These are phyloP conservation scores for Paramecium tetraurelia DNA, from an alignment of 73 alveolate genomes.

Conservation along the genomic window DNA sequence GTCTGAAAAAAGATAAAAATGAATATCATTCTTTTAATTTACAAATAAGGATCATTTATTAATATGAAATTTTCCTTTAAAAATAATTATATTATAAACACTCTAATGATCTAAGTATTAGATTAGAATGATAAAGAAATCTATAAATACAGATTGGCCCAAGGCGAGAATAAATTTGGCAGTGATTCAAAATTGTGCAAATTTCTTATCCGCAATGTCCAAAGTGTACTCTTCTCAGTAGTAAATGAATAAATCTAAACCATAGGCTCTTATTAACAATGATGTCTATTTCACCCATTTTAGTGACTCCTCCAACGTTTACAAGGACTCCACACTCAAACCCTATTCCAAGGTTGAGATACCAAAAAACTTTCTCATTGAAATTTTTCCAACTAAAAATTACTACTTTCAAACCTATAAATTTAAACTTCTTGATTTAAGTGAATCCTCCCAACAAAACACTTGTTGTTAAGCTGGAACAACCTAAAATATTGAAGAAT, in stretches of 20 bases:
- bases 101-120: neutral
- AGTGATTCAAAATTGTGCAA: neutral
- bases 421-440: neutral
- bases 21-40: neutral
- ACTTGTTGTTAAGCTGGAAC: neutral
- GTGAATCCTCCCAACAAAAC: neutral
- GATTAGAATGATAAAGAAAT: constrained; percentile 3
- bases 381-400: neutral
- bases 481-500: neutral
- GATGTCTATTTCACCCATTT: constrained; percentile 26
- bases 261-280: neutral
- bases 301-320: neutral
- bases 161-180: constrained; percentile 26
- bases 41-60: neutral
- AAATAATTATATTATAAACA: neutral
- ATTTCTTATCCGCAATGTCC: neutral
- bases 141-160: neutral
- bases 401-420: neutral
- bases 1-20: neutral
- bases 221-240: neutral
- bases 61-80: neutral
- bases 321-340: neutral
- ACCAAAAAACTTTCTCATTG: constrained; percentile 11
- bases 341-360: neutral
- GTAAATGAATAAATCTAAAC: neutral